phyloP scores from a whole-genome alignment of 768 basidiomycete species.

The Ramaria sp. region DNA sequence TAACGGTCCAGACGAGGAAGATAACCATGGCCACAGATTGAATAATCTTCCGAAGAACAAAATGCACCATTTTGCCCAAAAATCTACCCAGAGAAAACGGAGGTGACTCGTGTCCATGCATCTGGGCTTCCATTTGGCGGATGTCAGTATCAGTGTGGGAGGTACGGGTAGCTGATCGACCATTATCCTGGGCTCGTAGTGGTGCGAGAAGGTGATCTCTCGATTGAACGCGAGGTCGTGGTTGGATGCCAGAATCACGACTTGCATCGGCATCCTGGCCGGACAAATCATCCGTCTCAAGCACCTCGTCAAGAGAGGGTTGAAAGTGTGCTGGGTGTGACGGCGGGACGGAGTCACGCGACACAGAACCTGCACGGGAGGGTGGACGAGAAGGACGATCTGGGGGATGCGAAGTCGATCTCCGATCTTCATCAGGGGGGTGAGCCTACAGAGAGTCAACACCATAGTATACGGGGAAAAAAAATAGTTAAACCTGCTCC shows the following conservation, averaged over 20 bases:
- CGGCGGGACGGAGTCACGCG: slow-evolving; percentile 33
- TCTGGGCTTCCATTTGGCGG: not conserved
- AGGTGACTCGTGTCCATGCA: not conserved
- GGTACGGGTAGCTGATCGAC: not conserved
- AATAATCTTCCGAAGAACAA: slow-evolving; percentile 14
- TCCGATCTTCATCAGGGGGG: not conserved
- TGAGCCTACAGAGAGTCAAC: slow-evolving; percentile 8
- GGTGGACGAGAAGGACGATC: slow-evolving; percentile 34
- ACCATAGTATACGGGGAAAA: not conserved
- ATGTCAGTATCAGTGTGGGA: not conserved
- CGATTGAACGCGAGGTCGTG: not conserved
- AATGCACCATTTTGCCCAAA: slow-evolving; percentile 34
- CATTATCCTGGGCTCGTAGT: not conserved
- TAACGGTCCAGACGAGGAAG: slow-evolving; percentile 21
- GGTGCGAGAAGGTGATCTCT: not conserved
- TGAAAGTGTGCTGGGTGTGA: slow-evolving; percentile 16
- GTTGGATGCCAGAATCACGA: not conserved
- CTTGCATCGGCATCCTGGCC: not conserved
- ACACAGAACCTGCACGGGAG: slow-evolving; percentile 24
- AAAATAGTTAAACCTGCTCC: slow-evolving; percentile 27
- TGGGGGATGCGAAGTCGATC: slow-evolving; percentile 17
- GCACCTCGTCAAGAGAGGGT: slow-evolving; percentile 41
- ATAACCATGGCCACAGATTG: slow-evolving; percentile 13
- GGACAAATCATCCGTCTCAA: slow-evolving; percentile 47
- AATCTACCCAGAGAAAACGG: slow-evolving; percentile 37